These are phyloP conservation scores for Blastobotrys mokoenaii DNA, from an alignment of 805 yeast species.

Conservation along the genomic window DNA sequence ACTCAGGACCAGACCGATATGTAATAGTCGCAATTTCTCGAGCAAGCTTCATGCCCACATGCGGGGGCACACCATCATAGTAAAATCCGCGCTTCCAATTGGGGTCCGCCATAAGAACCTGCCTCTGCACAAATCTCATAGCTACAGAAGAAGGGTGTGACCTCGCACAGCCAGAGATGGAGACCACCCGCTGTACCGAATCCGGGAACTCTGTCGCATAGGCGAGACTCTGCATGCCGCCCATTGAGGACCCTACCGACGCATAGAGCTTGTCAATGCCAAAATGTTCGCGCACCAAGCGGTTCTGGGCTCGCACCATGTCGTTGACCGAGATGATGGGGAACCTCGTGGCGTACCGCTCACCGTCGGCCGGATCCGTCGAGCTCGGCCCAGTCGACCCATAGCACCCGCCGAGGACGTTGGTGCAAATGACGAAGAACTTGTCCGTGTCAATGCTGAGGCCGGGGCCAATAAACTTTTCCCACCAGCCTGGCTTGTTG, in stretches of 20 bases:
- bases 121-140: constrained; percentile 86
- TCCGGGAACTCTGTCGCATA: constrained; percentile 78
- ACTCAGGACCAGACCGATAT: constrained; percentile 92
- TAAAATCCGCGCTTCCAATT: constrained; percentile 90
- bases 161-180: constrained; percentile 88
- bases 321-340: constrained; percentile 82
- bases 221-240: constrained; percentile 97
- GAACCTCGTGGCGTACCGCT: constrained; percentile 75
- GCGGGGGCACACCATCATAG: constrained; percentile 77
- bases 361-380: constrained; percentile 55
- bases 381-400: constrained; percentile 94
- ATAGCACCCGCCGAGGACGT: constrained; percentile 89
- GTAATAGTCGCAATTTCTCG: constrained; percentile 92
- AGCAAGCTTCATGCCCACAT: constrained; percentile 89
- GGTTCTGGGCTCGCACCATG: constrained; percentile 83
- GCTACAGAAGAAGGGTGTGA: constrained; percentile 94
- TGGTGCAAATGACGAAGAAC: constrained; percentile 79
- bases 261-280: constrained; percentile 62
- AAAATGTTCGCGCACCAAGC: constrained; percentile 53
- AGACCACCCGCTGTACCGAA: constrained; percentile 59
- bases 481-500: constrained; percentile 89
- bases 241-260: constrained; percentile 87
- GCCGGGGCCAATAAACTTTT: constrained; percentile 81
- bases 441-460: constrained; percentile 68
- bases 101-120: constrained; percentile 89